Percentiles rank a stretch among this genome's conserved stretches.
Conservation (phyloP, 805 yeast genomes). For the Lachancea waltii region DNA sequence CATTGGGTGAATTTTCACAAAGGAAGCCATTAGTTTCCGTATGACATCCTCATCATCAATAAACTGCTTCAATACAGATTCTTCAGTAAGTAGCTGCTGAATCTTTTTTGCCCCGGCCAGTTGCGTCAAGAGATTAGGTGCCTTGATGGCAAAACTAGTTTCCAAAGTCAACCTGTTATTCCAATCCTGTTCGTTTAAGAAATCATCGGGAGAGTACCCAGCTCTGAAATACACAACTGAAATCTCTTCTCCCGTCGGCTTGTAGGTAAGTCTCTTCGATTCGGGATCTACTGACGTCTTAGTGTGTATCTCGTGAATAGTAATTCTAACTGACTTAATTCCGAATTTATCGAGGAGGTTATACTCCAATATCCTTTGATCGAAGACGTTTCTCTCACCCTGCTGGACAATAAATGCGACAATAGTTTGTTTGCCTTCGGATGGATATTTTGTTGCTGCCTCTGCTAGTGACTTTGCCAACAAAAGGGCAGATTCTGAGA, state of each 20-base stretch:
- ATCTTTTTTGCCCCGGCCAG: slow-evolving; percentile 89
- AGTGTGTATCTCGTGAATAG: slow-evolving; percentile 51
- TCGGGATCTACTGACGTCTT: slow-evolving; percentile 37
- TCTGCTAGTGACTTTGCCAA: slow-evolving; percentile 65
- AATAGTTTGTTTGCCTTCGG: slow-evolving; percentile 28
- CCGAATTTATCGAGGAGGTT: slow-evolving; percentile 50
- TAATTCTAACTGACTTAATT: slow-evolving; percentile 57
- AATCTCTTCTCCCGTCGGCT: slow-evolving; percentile 57
- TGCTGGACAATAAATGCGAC: slow-evolving; percentile 79
- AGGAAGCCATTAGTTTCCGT: slow-evolving; percentile 41
- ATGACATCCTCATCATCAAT: slow-evolving; percentile 32
- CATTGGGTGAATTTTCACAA: slow-evolving; percentile 82
- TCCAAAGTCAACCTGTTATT: slow-evolving; percentile 67
- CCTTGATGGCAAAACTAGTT: slow-evolving; percentile 72
- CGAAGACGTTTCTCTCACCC: slow-evolving; percentile 82
- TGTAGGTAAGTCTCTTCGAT: slow-evolving; percentile 45
- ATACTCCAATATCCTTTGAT: slow-evolving; percentile 81
- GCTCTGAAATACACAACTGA: slow-evolving; percentile 87
- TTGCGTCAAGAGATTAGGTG: slow-evolving; percentile 86
- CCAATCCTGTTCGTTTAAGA: slow-evolving; percentile 64
- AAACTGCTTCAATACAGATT: slow-evolving; percentile 42
- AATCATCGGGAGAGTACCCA: slow-evolving; percentile 84
- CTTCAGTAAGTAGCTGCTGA: slow-evolving; percentile 77
- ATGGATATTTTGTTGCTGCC: slow-evolving; percentile 52
- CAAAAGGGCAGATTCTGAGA: slow-evolving; percentile 55